These are phyloP conservation scores for Fusarium newnesense DNA, from an alignment of 2,329 filamentous ascomycete genomes.

Conservation along the genomic window DNA sequence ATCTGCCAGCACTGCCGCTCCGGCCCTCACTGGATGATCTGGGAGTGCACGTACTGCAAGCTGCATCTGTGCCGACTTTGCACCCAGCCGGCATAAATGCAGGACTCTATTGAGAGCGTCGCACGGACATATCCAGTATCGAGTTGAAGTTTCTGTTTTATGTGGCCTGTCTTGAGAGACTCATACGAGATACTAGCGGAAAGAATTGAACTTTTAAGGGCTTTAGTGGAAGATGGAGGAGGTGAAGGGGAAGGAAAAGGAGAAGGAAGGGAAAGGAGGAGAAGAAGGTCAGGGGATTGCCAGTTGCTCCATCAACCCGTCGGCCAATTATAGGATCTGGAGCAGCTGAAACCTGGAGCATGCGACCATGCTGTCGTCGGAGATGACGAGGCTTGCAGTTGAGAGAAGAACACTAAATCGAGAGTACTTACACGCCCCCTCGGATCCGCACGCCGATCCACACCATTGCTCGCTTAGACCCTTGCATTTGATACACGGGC, in stretches of 20 bases:
- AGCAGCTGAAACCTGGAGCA: neutral
- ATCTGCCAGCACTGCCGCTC: constrained; percentile 71
- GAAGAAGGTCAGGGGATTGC: neutral
- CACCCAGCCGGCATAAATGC: constrained; percentile 40
- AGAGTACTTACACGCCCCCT: neutral
- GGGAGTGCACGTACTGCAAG: constrained; percentile 75
- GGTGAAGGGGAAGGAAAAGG: too few relatives aligned
- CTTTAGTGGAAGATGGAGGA: too few relatives aligned
- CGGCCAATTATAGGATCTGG: neutral
- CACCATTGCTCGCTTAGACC: neutral
- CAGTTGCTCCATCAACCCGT: neutral
- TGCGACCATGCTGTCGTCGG: neutral
- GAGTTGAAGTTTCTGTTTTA: too few relatives aligned
- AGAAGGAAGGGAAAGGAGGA: neutral
- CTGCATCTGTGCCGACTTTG: constrained; percentile 71
- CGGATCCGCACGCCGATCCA: neutral
- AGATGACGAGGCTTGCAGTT: neutral
- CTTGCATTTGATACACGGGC: too few relatives aligned
- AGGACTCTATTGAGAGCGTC: too few relatives aligned
- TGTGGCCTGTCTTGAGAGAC: too few relatives aligned
- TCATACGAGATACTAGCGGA: too few relatives aligned
- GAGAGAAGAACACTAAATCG: neutral
- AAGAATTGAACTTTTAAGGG: too few relatives aligned
- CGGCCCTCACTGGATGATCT: constrained; percentile 75
- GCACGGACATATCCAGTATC: too few relatives aligned